phyloP scores from a whole-genome alignment of 192 early-diverging fungal species.

The Mortierella claussenii region DNA sequence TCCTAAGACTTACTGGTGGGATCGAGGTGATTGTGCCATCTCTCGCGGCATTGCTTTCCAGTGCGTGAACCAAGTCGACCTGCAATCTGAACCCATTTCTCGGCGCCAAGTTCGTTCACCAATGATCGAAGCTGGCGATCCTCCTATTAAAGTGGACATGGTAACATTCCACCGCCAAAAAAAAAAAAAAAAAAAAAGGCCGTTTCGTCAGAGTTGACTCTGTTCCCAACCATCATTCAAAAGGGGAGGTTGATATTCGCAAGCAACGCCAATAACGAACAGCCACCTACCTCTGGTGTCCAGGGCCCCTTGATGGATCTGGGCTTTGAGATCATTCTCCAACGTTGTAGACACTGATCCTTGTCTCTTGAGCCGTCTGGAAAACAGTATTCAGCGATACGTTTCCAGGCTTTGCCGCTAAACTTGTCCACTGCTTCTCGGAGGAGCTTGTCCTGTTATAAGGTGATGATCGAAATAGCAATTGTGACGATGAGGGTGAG shows the following conservation, averaged over 20 bases:
- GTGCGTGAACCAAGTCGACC: constrained; percentile 47
- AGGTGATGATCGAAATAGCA: not conserved
- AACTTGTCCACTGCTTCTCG: constrained; percentile 36
- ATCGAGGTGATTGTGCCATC: constrained; percentile 49
- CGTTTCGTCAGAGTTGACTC: too few species aligned
- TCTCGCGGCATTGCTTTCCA: constrained; percentile 49
- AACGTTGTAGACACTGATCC: constrained; percentile 47
- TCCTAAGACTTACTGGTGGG: constrained; percentile 47
- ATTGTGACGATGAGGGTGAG: not conserved
- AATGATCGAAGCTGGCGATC: constrained; percentile 41
- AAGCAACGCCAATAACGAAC: too few species aligned
- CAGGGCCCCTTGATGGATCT: constrained; percentile 52
- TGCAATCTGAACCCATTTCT: constrained; percentile 51
- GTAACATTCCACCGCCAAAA: too few species aligned
- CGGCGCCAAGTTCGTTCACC: constrained; percentile 42
- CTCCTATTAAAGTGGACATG: too few species aligned
- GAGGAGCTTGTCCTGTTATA: constrained; percentile 25
- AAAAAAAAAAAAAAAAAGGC: too few species aligned
- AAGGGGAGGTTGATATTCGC: too few species aligned
- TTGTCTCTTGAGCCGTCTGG: constrained; percentile 44
- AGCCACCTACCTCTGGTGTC: constrained; percentile 43
- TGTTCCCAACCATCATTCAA: too few species aligned
- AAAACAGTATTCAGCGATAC: constrained; percentile 47
- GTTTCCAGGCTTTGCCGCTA: constrained; percentile 45
- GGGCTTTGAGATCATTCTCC: constrained; percentile 50